A percentile compares a stretch with the other conserved stretches of the same genome.
Evolutionary conservation across 345 rosid genomes (phyloP).

Genomic region (Conringia planisiliqua): DNA sequence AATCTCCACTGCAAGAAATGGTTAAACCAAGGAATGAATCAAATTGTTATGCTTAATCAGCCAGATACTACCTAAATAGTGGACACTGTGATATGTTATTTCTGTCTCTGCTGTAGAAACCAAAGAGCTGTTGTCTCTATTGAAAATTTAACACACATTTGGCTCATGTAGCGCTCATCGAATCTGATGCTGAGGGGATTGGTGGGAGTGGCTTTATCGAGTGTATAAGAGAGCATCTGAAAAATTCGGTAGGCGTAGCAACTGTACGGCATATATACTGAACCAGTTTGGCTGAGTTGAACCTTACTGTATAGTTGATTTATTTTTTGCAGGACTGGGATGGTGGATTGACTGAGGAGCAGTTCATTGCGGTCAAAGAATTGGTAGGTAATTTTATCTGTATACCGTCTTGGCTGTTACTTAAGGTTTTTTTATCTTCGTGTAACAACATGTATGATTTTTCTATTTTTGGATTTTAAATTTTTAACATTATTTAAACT

Average conservation of each 20-base stretch:
- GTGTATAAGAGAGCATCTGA: slow-evolving; percentile 95
- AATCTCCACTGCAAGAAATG: background rate
- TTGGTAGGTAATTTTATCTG: slow-evolving; percentile 51
- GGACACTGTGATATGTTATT: slow-evolving; percentile 7
- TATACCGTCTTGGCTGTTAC: slow-evolving; percentile 1
- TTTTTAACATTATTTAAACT: background rate
- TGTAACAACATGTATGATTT: background rate
- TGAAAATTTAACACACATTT: slow-evolving; percentile 24
- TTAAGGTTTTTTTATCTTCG: background rate
- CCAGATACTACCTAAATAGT: background rate
- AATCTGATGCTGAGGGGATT: slow-evolving; percentile 99
- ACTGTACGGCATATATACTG: slow-evolving; percentile 17
- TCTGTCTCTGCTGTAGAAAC: slow-evolving; percentile 6
- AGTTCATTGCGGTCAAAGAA: slow-evolving; percentile 97
- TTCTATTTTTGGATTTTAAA: background rate
- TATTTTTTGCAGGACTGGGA: slow-evolving; percentile 76
- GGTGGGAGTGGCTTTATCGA: slow-evolving; percentile 99
- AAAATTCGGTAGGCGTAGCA: slow-evolving; percentile 53
- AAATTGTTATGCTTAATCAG: slow-evolving; percentile 10
- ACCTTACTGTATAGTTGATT: slow-evolving; percentile 39
- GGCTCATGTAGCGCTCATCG: slow-evolving; percentile 79
- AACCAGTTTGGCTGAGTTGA: slow-evolving; percentile 4
- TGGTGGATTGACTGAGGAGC: slow-evolving; percentile 82
- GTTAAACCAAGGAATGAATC: background rate
- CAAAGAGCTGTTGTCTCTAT: slow-evolving; percentile 16